Percentiles rank a stretch among this genome's conserved stretches.
These are phyloP conservation scores for Ogataea saltuana DNA, from an alignment of 805 yeast species.

Conservation along the genomic window DNA sequence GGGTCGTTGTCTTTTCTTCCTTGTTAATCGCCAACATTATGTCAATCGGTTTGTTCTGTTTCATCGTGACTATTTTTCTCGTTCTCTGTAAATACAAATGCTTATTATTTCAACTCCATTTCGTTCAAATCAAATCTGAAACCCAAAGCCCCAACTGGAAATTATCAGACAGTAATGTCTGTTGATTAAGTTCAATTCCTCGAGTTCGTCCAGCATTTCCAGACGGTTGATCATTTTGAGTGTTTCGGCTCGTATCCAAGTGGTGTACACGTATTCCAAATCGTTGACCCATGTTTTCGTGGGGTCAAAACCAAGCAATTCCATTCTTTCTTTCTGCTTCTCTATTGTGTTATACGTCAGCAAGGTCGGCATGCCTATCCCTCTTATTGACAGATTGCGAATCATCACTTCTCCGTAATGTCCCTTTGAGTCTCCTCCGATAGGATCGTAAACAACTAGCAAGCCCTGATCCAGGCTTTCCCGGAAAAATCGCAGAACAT, in stretches of 20 bases:
- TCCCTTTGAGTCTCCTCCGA: conserved; percentile 48
- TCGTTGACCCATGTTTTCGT: conserved; percentile 41
- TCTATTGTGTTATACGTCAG: conserved; percentile 49
- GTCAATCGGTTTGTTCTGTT: conserved; percentile 3
- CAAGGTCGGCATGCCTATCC: conserved; percentile 61
- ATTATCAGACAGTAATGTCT: conserved; percentile 56
- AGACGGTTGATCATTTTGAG: conserved; percentile 47
- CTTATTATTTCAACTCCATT: conserved; percentile 2
- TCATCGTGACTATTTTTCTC: conserved; percentile 1
- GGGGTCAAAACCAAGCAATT: conserved; percentile 27
- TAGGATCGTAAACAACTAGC: conserved; percentile 67
- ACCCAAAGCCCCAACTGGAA: conserved; percentile 28
- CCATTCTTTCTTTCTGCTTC: conserved; percentile 42
- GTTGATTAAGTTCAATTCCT: conserved; percentile 63
- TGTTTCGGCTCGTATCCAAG: conserved; percentile 49
- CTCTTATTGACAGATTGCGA: conserved; percentile 57
- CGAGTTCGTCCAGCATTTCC: conserved; percentile 74
- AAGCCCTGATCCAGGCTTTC: conserved; percentile 27
- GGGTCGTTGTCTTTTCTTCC: conserved; percentile 6
- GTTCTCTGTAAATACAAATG: conserved; percentile 11
- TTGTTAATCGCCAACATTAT: conserved; percentile 10
- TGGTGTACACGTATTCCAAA: conserved; percentile 40
- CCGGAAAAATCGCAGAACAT: conserved; percentile 46
- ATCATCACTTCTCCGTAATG: conserved; percentile 71
- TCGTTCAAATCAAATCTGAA: conserved; percentile 10